phyloP scores from a whole-genome alignment of 1,139 yeast species.

The Oligophagozyma castellii region DNA sequence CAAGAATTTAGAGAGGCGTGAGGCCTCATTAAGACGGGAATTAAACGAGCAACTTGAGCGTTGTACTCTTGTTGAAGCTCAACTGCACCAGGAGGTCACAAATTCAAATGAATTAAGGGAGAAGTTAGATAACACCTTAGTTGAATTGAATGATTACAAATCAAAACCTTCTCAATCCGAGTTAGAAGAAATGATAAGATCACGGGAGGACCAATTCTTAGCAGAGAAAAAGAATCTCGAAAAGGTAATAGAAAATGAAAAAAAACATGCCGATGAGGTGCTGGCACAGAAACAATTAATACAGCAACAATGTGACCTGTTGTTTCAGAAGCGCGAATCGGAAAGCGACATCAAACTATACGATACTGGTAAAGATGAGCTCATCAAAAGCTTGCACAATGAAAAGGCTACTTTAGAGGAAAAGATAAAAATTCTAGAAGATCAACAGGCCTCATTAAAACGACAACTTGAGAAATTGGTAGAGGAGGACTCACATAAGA shows the following conservation, averaged over 20 bases:
- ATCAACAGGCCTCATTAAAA: slow-evolving; percentile 22
- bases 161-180: too few species aligned
- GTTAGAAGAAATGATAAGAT: too few species aligned
- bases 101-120: too few species aligned
- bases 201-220: slow-evolving; percentile 33
- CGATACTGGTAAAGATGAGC: slow-evolving; percentile 10
- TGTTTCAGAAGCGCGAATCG: slow-evolving; percentile 14
- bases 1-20: too few species aligned
- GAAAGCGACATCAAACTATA: slow-evolving; percentile 5
- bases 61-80: too few species aligned
- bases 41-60: too few species aligned
- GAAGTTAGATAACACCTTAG: too few species aligned
- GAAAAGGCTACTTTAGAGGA: slow-evolving; percentile 65
- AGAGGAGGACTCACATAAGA: too few species aligned
- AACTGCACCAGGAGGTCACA: too few species aligned
- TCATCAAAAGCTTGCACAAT: too few species aligned
- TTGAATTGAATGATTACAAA: too few species aligned
- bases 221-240: slow-evolving; percentile 32
- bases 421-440: slow-evolving; percentile 32
- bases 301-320: slow-evolving; percentile 51
- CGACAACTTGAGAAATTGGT: slow-evolving; percentile 31
- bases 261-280: slow-evolving; percentile 39
- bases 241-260: slow-evolving; percentile 38
- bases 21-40: too few species aligned
- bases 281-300: slow-evolving; percentile 53